Evolutionary conservation across 495 filamentous ascomycete species (phyloP).

Genomic region (Hypoxylon lienhwacheense): DNA sequence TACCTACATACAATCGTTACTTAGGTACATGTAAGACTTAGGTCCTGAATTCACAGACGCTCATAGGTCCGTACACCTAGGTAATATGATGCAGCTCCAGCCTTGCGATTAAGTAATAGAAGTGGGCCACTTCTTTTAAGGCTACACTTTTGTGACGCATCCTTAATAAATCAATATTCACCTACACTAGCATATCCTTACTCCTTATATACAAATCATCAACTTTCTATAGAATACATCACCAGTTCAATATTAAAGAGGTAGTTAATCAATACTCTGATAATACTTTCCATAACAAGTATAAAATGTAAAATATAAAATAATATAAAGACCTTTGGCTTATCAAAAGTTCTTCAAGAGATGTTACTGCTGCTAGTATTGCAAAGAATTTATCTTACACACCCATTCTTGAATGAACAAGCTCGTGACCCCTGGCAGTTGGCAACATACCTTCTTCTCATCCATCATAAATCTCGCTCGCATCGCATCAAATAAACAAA

Average conservation of each 20-base stretch:
- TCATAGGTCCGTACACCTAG: too few relatives aligned
- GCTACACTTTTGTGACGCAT: constrained; percentile 23
- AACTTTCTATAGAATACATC: too few relatives aligned
- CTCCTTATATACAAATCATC: too few relatives aligned
- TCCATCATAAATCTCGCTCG: too few relatives aligned
- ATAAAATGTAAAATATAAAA: neutral
- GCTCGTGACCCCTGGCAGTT: neutral
- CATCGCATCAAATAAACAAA: too few relatives aligned
- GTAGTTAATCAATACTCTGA: neutral
- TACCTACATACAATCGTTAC: too few relatives aligned
- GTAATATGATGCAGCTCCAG: constrained; percentile 25
- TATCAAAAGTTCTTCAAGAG: neutral
- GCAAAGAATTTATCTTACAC: constrained; percentile 13
- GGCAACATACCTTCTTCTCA: too few relatives aligned
- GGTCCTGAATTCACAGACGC: too few relatives aligned
- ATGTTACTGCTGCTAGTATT: neutral
- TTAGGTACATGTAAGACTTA: constrained; percentile 13
- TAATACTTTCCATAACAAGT: neutral
- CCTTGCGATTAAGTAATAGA: constrained; percentile 33
- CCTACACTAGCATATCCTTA: too few relatives aligned
- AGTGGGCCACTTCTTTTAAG: constrained; percentile 6
- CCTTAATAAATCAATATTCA: constrained; percentile 25
- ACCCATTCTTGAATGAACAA: neutral
- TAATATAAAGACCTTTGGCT: neutral
- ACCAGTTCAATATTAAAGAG: too few relatives aligned